Conservation (phyloP, 1,139 yeast genomes). For the Geotrichum bryndzae region DNA sequence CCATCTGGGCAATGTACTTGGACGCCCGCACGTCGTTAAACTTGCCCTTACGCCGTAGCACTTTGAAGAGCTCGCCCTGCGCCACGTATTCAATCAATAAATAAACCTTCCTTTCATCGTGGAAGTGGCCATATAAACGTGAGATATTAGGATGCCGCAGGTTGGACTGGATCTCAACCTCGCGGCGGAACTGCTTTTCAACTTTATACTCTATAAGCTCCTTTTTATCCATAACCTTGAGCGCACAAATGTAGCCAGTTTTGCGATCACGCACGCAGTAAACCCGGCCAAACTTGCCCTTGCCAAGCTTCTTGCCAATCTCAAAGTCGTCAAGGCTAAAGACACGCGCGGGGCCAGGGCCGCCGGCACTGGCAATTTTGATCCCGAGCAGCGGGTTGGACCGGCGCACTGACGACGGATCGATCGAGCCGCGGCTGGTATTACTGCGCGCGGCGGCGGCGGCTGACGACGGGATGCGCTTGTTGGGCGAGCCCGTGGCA, state of each 20-base stretch:
- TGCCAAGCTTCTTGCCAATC: conserved; percentile 81
- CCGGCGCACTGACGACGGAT: conserved; percentile 23
- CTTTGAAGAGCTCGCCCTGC: conserved; percentile 80
- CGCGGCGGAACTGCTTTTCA: conserved; percentile 85
- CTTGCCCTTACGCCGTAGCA: conserved; percentile 55
- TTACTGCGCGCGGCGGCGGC: conserved; percentile 9
- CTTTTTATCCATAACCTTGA: conserved; percentile 81
- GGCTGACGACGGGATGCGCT: conserved; percentile 6
- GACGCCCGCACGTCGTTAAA: conserved; percentile 72
- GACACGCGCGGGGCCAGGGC: conserved; percentile 20
- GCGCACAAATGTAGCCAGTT: conserved; percentile 78
- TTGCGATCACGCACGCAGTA: conserved; percentile 76
- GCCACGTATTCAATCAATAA: conserved; percentile 78
- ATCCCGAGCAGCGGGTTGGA: conserved; percentile 30
- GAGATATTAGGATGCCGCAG: conserved; percentile 70
- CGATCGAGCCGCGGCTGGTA: conserved; percentile 16
- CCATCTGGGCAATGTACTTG: conserved; percentile 73
- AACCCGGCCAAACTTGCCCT: conserved; percentile 90
- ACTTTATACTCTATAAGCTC: conserved; percentile 71
- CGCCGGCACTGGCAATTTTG: conserved; percentile 4
- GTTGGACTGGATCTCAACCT: conserved; percentile 82
- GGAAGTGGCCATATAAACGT: conserved; percentile 79
- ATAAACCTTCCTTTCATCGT: conserved; percentile 73
- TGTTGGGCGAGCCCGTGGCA: background rate
- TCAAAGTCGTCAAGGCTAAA: conserved; percentile 62